These are phyloP conservation scores for Phytophthora melonis DNA, from an alignment of 352 stramenopile species.

Conservation along the genomic window DNA sequence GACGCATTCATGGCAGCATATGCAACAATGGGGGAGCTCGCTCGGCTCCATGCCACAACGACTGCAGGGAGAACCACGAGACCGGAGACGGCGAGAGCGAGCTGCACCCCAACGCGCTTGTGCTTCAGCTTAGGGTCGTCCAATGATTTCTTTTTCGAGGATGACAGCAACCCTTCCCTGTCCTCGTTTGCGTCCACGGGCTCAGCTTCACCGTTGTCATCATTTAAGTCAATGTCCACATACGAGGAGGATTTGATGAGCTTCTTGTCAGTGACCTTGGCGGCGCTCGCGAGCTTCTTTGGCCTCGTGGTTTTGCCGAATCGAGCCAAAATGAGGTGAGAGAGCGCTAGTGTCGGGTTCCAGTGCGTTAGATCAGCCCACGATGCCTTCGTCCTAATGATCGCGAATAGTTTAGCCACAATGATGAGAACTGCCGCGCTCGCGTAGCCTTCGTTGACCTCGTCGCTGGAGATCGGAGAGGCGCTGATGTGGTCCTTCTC, in stretches of 20 bases:
- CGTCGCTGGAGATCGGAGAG: conserved; percentile 34
- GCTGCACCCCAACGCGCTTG: neutral
- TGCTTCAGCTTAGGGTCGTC: neutral
- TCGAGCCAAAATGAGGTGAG: neutral
- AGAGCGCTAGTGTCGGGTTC: conserved; percentile 24
- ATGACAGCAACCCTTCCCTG: neutral
- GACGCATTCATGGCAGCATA: conserved; percentile 46
- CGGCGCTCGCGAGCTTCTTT: neutral
- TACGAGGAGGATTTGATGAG: neutral
- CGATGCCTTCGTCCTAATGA: conserved; percentile 17
- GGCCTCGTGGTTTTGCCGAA: neutral
- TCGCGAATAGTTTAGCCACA: conserved; percentile 13
- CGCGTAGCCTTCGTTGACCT: conserved; percentile 25
- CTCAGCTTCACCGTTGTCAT: neutral
- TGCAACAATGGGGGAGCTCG: conserved; percentile 28
- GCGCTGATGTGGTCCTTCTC: conserved; percentile 29
- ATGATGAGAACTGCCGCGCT: conserved; percentile 15
- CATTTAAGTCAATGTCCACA: conserved; percentile 1
- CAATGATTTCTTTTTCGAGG: neutral
- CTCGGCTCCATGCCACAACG: conserved; percentile 19
- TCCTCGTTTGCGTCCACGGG: neutral
- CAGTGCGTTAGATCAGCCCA: conserved; percentile 36
- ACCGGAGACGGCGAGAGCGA: neutral
- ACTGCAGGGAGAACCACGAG: conserved; percentile 18
- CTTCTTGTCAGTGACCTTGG: neutral